Percentiles rank a stretch among this genome's conserved stretches.
Evolutionary conservation across 2,329 filamentous ascomycete species (phyloP).

Genomic region (Thelonectria rubi): DNA sequence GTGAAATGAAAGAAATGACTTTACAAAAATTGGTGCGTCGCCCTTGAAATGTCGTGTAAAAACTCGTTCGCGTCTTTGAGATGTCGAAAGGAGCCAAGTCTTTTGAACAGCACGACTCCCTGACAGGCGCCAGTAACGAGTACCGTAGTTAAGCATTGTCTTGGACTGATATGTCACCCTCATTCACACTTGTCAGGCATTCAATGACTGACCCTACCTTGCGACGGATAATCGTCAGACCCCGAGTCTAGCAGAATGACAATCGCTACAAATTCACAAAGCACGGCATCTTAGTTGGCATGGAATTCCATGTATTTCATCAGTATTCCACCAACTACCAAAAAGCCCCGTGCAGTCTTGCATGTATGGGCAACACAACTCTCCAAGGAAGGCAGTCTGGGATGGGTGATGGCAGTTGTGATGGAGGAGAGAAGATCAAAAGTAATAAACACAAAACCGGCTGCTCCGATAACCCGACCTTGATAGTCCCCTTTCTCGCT

Average conservation of each 20-base stretch:
- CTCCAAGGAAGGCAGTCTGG: neutral
- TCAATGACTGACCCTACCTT: too few relatives aligned
- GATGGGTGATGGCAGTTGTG: slow-evolving; percentile 6
- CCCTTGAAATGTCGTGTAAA: neutral
- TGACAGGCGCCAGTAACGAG: too few relatives aligned
- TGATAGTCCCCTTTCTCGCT: slow-evolving; percentile 18
- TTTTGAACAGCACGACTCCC: neutral
- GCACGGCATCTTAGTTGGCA: neutral
- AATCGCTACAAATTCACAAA: too few relatives aligned
- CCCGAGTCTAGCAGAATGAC: too few relatives aligned
- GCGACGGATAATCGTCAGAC: too few relatives aligned
- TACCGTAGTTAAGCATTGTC: neutral
- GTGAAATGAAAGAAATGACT: slow-evolving; percentile 4
- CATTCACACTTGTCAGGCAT: neutral
- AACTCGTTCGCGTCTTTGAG: neutral
- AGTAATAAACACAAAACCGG: slow-evolving; percentile 41
- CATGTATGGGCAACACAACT: neutral
- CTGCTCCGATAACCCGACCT: slow-evolving; percentile 32
- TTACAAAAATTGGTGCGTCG: neutral
- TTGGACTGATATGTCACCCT: neutral
- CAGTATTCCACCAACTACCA: neutral
- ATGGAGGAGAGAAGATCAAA: slow-evolving; percentile 32
- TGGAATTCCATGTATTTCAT: slow-evolving; percentile 33
- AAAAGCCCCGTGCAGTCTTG: neutral
- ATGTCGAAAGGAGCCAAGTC: neutral